These are phyloP conservation scores for Chara braunii DNA, from an alignment of 139 green algal genomes.

Conservation along the genomic window DNA sequence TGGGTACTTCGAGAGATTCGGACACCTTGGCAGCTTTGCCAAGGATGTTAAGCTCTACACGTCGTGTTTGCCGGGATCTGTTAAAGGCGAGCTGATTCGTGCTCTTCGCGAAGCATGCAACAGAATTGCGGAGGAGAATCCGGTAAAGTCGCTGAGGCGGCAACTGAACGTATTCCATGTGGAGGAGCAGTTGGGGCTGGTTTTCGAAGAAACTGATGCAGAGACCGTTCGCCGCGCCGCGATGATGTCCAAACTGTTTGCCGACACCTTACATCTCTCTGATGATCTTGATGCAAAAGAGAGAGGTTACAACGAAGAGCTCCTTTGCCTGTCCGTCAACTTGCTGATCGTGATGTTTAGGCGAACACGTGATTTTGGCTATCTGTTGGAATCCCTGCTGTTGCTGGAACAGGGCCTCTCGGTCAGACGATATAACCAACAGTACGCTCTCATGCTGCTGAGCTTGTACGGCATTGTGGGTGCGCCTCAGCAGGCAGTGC, in stretches of 20 bases:
- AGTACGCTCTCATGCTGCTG: neutral
- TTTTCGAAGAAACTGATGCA: too few relatives aligned
- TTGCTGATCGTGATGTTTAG: slow-evolving; percentile 14
- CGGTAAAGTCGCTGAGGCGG: slow-evolving; percentile 6
- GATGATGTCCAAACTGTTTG: too few relatives aligned
- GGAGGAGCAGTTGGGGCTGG: slow-evolving; percentile 19
- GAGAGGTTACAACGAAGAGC: slow-evolving; percentile 10
- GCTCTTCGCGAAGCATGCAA: slow-evolving; percentile 7
- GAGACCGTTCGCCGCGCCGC: too few relatives aligned
- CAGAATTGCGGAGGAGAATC: neutral
- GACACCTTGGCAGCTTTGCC: slow-evolving; percentile 33
- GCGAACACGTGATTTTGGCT: neutral
- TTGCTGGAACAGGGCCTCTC: slow-evolving; percentile 4
- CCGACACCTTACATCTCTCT: slow-evolving; percentile 19
- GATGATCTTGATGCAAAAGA: slow-evolving; percentile 13
- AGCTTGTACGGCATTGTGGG: neutral
- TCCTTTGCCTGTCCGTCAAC: slow-evolving; percentile 13
- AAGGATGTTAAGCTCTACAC: slow-evolving; percentile 12
- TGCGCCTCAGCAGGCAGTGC: neutral
- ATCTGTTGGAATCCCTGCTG: neutral
- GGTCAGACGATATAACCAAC: neutral
- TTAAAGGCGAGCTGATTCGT: neutral
- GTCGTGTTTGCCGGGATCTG: neutral
- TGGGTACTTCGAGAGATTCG: slow-evolving; percentile 2
- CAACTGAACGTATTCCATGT: slow-evolving; percentile 18